Conservation (phyloP, 805 yeast genomes). For the Lachancea cidri region DNA sequence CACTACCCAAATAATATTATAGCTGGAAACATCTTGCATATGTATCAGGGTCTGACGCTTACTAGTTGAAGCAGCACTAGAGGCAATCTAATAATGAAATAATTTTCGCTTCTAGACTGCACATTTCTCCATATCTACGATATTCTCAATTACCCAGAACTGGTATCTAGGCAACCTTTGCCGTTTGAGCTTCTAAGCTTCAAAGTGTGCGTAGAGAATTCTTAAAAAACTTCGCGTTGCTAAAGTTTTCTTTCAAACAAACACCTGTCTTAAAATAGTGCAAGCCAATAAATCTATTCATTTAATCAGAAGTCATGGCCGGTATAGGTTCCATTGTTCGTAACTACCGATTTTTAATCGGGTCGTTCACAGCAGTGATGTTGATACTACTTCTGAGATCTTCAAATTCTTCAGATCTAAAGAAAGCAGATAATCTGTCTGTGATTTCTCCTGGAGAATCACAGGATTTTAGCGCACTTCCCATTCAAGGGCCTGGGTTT, state of each 20-base stretch:
- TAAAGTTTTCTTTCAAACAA: not conserved
- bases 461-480: conserved; percentile 16
- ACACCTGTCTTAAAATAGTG: not conserved
- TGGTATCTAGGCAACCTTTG: too few species aligned
- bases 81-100: too few species aligned
- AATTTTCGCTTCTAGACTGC: too few species aligned
- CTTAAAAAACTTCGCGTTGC: not conserved
- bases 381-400: conserved; percentile 46
- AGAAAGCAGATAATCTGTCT: conserved; percentile 3
- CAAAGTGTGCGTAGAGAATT: too few species aligned
- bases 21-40: too few species aligned
- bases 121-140: too few species aligned
- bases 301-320: conserved; percentile 7
- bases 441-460: too few species aligned
- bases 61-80: too few species aligned
- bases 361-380: conserved; percentile 46
- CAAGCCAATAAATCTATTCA: not conserved
- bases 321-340: conserved; percentile 35
- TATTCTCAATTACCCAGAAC: too few species aligned
- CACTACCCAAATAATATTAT: too few species aligned
- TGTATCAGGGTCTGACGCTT: too few species aligned
- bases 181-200: too few species aligned
- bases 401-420: conserved; percentile 29
- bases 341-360: conserved; percentile 48
- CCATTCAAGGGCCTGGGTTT: conserved; percentile 25